Percentiles rank a stretch among this genome's conserved stretches.
Evolutionary conservation across 192 early-diverging fungal species (phyloP).

Genomic region (Chytriomyces confervae): DNA sequence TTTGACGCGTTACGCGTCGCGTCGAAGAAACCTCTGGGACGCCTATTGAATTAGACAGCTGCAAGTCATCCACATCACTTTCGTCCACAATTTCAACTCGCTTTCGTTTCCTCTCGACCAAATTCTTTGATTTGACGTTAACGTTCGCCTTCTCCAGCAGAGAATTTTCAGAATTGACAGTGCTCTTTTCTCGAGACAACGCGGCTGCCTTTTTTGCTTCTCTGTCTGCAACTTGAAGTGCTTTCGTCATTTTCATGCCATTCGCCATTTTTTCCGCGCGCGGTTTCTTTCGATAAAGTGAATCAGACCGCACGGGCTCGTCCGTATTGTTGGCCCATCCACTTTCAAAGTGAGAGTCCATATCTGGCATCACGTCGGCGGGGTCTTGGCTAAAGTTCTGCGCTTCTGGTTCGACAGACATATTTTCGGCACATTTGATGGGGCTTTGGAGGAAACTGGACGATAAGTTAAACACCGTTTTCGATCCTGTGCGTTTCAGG

Average conservation of each 20-base stretch:
- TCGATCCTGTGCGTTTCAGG: no score
- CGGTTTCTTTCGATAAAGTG: neutral
- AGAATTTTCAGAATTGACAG: neutral
- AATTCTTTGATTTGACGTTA: neutral
- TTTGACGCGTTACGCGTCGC: neutral
- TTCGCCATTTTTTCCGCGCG: slow-evolving; percentile 13
- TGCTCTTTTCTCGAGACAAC: neutral
- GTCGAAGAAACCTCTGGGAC: neutral
- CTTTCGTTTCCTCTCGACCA: slow-evolving; percentile 2
- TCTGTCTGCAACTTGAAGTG: neutral
- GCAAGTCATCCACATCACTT: neutral
- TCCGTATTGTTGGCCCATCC: slow-evolving; percentile 18
- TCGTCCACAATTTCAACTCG: neutral
- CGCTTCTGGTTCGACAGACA: no score
- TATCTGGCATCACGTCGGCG: no score
- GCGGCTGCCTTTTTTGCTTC: neutral
- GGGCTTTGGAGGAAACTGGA: no score
- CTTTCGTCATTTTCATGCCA: slow-evolving; percentile 24
- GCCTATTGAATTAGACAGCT: neutral
- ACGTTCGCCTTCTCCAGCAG: neutral
- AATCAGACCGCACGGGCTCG: neutral
- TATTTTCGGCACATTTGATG: no score
- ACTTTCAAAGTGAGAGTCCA: neutral
- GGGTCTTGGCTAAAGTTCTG: no score
- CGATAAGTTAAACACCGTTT: no score